Evolutionary conservation across 441 rosid species (phyloP), one percentile per base, ranked within the genome.

Genomic region (Aleurites moluccanus): DNA sequence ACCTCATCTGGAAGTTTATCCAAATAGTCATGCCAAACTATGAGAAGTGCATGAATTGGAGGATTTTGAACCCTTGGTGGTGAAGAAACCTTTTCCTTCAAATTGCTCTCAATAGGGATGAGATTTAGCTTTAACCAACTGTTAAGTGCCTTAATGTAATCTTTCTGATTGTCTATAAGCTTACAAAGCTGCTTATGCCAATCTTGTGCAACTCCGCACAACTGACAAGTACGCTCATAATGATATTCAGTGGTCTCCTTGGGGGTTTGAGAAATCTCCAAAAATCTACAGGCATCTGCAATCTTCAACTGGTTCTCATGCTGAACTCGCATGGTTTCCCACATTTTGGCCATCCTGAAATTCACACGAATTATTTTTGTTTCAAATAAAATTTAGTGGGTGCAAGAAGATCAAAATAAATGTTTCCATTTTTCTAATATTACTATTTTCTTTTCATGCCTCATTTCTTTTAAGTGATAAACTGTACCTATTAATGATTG

Each of bases 331-430:
- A 94, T 93, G 76, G 83, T 72, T 2, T 76, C 88, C 99, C 99
- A 94, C 99, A 92, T 94, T 42, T 45, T 79, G 1, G 88, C 90
- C 99, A 94, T 91, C 84, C 99, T 94, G 83, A 81, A 85, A 78
- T 70, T n/a, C 53, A 73, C 18, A 68, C 60, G 10, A 65, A 42
- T 57, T 10, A 33, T 47, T 55, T 62, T 55, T 25, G 25, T 13
- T 53, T 65, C 47, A 45, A 15, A 35, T 53, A 65, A 71, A 63
- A 49, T 25, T 25, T 9, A 1, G 23, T 15, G n/a, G 28, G 18
- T 11, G 30, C 28, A 30, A 30, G 75, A 2, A 56, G 50, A 28
- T 47, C 49, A 55, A 33, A 49, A 33, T 20, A 63, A 35, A 55
- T 4, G 56, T 35, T 50, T 35, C 53, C 44, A 59, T 45, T 25